Evolutionary conservation across 169 alveolate species (phyloP).

Genomic region (Plasmodium knowlesi): DNA sequence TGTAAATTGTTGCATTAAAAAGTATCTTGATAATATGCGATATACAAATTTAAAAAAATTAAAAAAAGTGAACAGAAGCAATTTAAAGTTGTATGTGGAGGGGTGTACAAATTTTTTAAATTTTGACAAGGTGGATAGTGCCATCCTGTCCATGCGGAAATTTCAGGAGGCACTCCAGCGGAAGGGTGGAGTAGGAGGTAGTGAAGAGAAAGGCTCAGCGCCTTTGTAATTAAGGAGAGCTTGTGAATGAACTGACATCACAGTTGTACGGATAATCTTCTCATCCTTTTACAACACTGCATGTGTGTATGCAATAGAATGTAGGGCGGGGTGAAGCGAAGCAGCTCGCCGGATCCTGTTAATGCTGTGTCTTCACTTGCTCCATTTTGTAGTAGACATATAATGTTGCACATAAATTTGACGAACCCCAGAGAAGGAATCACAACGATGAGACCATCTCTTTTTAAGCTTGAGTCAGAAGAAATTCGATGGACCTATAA

Average conservation of each 20-base stretch:
- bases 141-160: slow-evolving; percentile 16
- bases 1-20: slow-evolving; percentile 46
- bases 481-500: too few species aligned
- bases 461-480: too few species aligned
- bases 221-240: background rate
- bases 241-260: too few species aligned
- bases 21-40: slow-evolving; percentile 48
- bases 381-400: background rate
- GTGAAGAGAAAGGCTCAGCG: background rate
- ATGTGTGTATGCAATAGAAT: background rate
- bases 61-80: slow-evolving; percentile 39
- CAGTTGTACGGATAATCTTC: background rate
- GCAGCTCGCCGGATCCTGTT: background rate
- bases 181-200: background rate
- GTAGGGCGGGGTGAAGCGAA: background rate
- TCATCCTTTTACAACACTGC: background rate
- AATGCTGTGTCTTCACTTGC: background rate
- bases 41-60: slow-evolving; percentile 56
- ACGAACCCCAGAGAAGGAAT: background rate
- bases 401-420: background rate
- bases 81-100: slow-evolving; percentile 41
- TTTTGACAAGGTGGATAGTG: slow-evolving; percentile 14
- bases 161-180: slow-evolving; percentile 7
- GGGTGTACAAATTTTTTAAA: slow-evolving; percentile 47
- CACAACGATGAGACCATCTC: too few species aligned